These are phyloP conservation scores for Paramyrothecium roridum DNA, from an alignment of 2,329 filamentous ascomycete genomes.

Conservation along the genomic window DNA sequence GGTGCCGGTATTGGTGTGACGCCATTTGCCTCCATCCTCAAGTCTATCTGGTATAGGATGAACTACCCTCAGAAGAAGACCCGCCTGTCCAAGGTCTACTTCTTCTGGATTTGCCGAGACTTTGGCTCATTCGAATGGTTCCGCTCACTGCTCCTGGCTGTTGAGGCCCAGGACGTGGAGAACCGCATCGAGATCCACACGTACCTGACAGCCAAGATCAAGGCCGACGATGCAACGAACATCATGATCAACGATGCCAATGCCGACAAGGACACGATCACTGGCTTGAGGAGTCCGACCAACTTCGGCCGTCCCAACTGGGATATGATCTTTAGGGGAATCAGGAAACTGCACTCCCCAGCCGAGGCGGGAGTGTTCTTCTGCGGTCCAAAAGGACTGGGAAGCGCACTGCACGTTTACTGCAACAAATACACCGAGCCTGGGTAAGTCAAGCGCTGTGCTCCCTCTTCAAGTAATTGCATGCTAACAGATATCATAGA, in stretches of 20 bases:
- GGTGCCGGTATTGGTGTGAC: conserved; percentile 83
- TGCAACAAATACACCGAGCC: conserved; percentile 88
- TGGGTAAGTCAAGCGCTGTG: conserved; percentile 49
- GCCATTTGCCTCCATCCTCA: conserved; percentile 83
- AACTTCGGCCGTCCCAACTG: conserved; percentile 87
- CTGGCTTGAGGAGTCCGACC: conserved; percentile 75
- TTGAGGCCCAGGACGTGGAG: conserved; percentile 81
- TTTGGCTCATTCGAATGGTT: conserved; percentile 91
- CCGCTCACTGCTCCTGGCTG: conserved; percentile 75
- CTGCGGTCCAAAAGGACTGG: conserved; percentile 78
- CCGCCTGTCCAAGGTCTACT: conserved; percentile 80
- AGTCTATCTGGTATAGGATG: conserved; percentile 92
- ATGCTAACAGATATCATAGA: conserved; percentile 31
- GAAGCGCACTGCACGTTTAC: conserved; percentile 74
- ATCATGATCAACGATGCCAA: conserved; percentile 92
- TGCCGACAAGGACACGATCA: conserved; percentile 80
- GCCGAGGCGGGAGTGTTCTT: conserved; percentile 79
- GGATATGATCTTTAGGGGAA: conserved; percentile 85
- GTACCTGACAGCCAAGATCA: conserved; percentile 84
- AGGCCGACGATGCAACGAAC: conserved; percentile 80
- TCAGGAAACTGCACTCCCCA: conserved; percentile 73
- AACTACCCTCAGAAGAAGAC: conserved; percentile 82
- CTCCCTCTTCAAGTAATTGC: conserved; percentile 6
- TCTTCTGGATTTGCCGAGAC: conserved; percentile 89
- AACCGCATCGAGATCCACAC: conserved; percentile 87